Base-by-base conservation (phyloP, 306 rosid genomes). In the Vigna nakashimae region DNA sequence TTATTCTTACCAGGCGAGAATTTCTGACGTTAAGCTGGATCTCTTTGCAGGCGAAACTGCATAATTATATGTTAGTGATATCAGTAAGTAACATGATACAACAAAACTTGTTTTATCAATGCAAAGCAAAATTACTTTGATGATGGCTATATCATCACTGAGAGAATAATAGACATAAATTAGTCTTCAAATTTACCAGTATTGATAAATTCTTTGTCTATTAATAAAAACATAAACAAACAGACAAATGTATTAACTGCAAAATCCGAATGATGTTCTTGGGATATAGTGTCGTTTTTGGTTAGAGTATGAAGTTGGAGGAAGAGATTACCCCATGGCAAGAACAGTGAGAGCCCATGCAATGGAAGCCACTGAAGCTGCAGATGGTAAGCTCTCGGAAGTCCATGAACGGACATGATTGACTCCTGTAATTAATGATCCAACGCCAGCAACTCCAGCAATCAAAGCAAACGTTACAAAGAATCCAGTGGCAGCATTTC, bases 401-500 rank as follows among this genome's bases (percentile, higher is more conserved):
- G 84, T 91, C 98, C 97, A 90, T 26, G 90, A 57, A 34, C 98
- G 97, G 68, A 96, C 43, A 76, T 96, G 99, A 80, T 82, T 93
- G 57, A 86, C 5, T 48, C 99, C 99, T 50, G 90, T 24, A 40
- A 96, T 85, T 3, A 78, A 78, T 14, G 97, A 89, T 58, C 94
- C 99, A 76, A 56, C 89, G 2, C 99, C 99, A 50, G 89, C 90
- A 48, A 93, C 99, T 81, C 91, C 98, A 43, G 98, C 99, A 0
- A 96, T 38, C 84, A 91, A 79, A 69, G 98, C 90, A 76, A 91
- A 96, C 22, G 83, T 87, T 52, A 93, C 99, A 55, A 92, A 93
- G 90, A 96, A 96, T 11, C 99, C 99, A 18, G 99, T 96, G 5
- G 99, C 98, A 56, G 93, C 99, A 77, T 96, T 96, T 72, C 98